phyloP scores from a whole-genome alignment of 192 early-diverging fungal species.

The Phlyctochytrium bullatum region DNA sequence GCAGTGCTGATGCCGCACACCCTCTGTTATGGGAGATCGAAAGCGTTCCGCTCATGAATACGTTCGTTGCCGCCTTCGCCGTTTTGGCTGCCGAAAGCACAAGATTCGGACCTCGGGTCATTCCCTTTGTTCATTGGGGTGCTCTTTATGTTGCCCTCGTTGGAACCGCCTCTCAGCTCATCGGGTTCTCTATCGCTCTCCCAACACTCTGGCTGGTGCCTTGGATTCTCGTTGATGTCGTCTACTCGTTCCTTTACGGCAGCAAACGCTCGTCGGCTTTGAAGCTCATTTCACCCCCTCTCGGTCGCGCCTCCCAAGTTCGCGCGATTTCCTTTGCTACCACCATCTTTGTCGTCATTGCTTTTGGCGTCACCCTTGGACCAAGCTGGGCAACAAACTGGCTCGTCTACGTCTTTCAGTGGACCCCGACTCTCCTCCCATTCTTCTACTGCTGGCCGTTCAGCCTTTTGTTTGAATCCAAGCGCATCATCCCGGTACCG shows the following conservation, averaged over 20 bases:
- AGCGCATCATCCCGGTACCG: neutral
- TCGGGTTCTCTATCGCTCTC: neutral
- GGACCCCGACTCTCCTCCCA: neutral
- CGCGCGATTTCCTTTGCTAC: neutral
- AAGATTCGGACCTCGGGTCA: neutral
- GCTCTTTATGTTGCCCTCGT: neutral
- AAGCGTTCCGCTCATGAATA: neutral
- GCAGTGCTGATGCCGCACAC: neutral
- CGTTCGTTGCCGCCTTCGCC: neutral
- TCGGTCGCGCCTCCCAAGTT: neutral
- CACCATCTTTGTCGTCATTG: neutral
- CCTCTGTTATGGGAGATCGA: neutral
- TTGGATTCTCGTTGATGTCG: neutral
- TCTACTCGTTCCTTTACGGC: too few species aligned
- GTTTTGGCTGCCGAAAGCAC: neutral
- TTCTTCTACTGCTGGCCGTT: neutral
- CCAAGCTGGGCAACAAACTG: neutral
- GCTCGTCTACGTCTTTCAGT: neutral
- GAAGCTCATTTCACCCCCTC: neutral
- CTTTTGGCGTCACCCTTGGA: neutral
- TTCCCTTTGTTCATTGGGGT: neutral
- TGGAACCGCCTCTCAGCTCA: neutral
- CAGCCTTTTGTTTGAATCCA: neutral
- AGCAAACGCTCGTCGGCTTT: too few species aligned
- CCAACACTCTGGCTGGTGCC: neutral